Evolutionary conservation across 2,329 filamentous ascomycete genomes (phyloP), one percentile per base, ranked within the genome.

Genomic region (Aspergillus brasiliensis): DNA sequence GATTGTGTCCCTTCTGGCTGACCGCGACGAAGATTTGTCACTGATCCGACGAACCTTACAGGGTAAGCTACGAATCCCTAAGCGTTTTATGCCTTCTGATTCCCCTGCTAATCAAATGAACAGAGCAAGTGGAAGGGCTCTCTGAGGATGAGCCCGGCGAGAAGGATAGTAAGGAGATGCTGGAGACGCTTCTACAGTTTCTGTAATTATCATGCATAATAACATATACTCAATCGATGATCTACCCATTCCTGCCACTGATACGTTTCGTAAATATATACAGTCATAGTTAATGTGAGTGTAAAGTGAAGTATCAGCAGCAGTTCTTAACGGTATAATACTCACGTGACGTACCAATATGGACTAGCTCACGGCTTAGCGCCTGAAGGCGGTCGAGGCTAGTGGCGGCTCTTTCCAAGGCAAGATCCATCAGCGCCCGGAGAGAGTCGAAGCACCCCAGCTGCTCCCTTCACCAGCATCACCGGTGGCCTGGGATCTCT

Each of bases 41-140:
- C 80, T 87, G 15, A 76, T 98, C 21, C 86, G 83, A 66, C 76
- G 71, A 17, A 92, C 91, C 23, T 77, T 99, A 51, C 82, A 88
- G 73, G 88, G 82, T 83, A 73, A 68, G 74, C 69, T 60, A 17
- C 13, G 1, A 53, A 4, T 7, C 49, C 11, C 40, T 11, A 37
- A 4, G n/a, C 13, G 34, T 13, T n/a, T 3, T 25, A 13, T 40
- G 3, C 13, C 21, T 37, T n/a, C 8, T 57, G 57, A 17, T 7
- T 28, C 28, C 19, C 7, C 40, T 54, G 40, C 59, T 61, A 27
- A 61, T 38, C 11, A 10, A 17, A 40, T 52, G 4, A 57, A 21
- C 60, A 81, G 87, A 88, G 69, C 88, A 90, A 80, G 73, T 88
- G 6, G 80, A 84, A 61, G 85, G 82, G 1, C 81, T 89, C 27